Percentiles rank a stretch among this genome's conserved stretches.
These are phyloP conservation scores for Porodaedalea pini DNA, from an alignment of 1,284 basidiomycete genomes.

Conservation along the genomic window DNA sequence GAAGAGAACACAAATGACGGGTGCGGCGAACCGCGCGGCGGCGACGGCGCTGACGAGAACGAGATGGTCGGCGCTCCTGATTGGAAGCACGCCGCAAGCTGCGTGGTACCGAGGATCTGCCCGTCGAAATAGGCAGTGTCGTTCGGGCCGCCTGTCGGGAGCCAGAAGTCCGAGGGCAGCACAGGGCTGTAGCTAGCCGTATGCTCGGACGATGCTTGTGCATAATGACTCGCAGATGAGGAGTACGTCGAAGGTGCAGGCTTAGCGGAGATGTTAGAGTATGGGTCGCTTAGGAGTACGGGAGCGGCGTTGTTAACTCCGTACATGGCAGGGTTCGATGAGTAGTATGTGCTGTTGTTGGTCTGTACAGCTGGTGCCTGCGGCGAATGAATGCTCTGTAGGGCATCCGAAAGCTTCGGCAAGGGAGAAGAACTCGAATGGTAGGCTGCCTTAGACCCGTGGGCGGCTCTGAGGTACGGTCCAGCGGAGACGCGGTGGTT, in stretches of 20 bases:
- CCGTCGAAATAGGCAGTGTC: background rate
- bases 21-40: conserved; percentile 3
- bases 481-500: conserved; percentile 13
- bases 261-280: background rate
- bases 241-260: background rate
- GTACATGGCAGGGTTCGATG: conserved; percentile 6
- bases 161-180: conserved; percentile 6
- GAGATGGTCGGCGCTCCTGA: background rate
- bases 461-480: conserved; percentile 4
- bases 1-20: conserved; percentile 5
- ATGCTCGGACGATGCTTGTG: background rate
- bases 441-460: background rate
- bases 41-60: conserved; percentile 6
- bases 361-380: background rate
- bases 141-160: background rate
- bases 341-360: background rate
- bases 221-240: background rate
- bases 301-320: background rate
- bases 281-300: conserved; percentile 4
- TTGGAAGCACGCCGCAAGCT: background rate
- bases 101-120: background rate
- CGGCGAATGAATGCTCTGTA: conserved; percentile 2
- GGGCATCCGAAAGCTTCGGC: conserved; percentile 8
- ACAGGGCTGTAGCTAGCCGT: background rate
- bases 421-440: conserved; percentile 1